These are phyloP conservation scores for Suhomyces xylopsoci DNA, from an alignment of 805 yeast species.

Conservation along the genomic window DNA sequence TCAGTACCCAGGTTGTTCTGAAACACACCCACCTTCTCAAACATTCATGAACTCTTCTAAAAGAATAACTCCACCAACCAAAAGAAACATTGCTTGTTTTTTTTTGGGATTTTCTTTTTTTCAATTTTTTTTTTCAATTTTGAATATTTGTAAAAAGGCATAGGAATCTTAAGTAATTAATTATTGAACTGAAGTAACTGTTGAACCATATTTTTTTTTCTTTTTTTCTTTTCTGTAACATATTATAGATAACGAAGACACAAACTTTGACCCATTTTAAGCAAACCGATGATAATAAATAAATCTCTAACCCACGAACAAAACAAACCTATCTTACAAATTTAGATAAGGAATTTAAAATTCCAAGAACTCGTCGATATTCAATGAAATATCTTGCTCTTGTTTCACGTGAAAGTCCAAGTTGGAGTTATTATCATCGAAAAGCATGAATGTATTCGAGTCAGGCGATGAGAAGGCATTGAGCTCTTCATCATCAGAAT, in stretches of 20 bases:
- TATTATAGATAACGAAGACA: not conserved
- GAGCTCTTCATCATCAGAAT: slow-evolving; percentile 1
- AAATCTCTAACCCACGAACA: slow-evolving; percentile 11
- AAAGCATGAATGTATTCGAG: slow-evolving; percentile 1
- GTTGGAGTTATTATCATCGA: not conserved
- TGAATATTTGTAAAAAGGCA: not conserved
- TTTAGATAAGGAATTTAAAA: slow-evolving; percentile 12
- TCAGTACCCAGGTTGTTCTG: not conserved
- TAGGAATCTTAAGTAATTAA: not conserved
- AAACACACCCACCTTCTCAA: not conserved
- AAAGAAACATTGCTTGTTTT: slow-evolving; percentile 13
- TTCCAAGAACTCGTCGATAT: slow-evolving; percentile 32
- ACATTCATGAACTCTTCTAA: not conserved
- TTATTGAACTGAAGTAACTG: slow-evolving; percentile 1
- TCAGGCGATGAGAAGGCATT: slow-evolving; percentile 1
- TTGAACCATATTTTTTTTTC: not conserved
- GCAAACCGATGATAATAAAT: slow-evolving; percentile 7
- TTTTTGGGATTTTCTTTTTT: slow-evolving; percentile 7
- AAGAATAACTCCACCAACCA: not conserved
- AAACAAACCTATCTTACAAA: slow-evolving; percentile 6
- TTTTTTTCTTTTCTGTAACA: slow-evolving; percentile 1
- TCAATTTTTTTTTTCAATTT: slow-evolving; percentile 4
- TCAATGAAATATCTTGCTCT: slow-evolving; percentile 16
- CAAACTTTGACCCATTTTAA: not conserved
- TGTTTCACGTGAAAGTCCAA: slow-evolving; percentile 1